Evolutionary conservation across 345 rosid genomes (phyloP), one percentile per base, ranked within the genome.

Genomic region (Viola odorata): DNA sequence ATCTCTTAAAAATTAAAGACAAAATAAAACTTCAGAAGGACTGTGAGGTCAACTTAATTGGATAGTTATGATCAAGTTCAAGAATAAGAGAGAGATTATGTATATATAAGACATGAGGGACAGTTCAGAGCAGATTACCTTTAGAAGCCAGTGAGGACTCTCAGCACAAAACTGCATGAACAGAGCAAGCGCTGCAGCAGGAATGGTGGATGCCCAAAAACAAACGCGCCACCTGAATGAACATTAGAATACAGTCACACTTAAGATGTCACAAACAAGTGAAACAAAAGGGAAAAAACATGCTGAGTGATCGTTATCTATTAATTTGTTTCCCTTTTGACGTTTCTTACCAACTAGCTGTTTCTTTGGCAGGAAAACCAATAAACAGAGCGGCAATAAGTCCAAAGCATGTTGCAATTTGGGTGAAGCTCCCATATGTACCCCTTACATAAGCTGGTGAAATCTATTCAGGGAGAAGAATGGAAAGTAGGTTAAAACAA

Each of bases 131-230:
- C 50, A 64, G 47, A 58, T 58, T 23, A 91, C 98, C 95, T 89
- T 92, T 65, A 84, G 83, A 78, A 87, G 98, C 98, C 98, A 92
- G 61, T 87, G 89, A 75, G 98, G 98, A 76, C 96, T 85, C 78
- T 92, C 96, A 44, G 80, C 96, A 56, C 86, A 87, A 70, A 89
- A 79, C 79, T 82, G 81, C 84, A 91, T 84, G 42, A 80, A 65
- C 41, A 89, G 50, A 58, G 84, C 88, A 60, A 92, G 95, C 50
- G 82, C 45, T 50, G 78, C 84, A 51, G 96, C 95, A 67, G 96
- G 98, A 77, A 83, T 58, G 44, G 60, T 67, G 58, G 96, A 81
- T 61, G 78, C 78, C 89, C 84, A 84, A 74, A 91, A 91, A 70
- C 96, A 89, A 63, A 84, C 73, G 36, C 96, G 89, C 98, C 98